Evolutionary conservation across 257 asterid genomes (phyloP).

Genomic region (Solanum chiquidenum): DNA sequence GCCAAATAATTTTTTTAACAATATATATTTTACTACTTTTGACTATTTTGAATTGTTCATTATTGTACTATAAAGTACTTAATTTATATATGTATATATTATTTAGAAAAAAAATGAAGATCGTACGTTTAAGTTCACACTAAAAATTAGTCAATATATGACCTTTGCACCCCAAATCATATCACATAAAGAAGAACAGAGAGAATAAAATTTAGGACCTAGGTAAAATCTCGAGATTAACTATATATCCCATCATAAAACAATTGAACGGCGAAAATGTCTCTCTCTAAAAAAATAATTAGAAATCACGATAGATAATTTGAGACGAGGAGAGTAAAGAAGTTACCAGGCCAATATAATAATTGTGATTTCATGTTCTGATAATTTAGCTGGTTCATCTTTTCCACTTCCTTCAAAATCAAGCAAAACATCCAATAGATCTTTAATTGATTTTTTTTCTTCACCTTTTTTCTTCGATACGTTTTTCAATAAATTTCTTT

Average conservation of each 20-base stretch:
- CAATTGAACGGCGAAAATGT: not conserved
- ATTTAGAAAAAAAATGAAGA: not conserved
- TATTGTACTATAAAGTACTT: not conserved
- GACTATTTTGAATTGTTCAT: not conserved
- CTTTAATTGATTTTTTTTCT: not conserved
- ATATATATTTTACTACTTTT: not conserved
- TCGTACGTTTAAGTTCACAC: not conserved
- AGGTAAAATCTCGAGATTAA: not conserved
- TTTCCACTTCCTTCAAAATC: slow-evolving; percentile 5
- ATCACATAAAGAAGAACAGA: not conserved
- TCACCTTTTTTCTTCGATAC: slow-evolving; percentile 13
- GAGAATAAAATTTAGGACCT: not conserved
- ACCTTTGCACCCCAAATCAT: not conserved
- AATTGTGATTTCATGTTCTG: not conserved
- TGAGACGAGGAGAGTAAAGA: not conserved
- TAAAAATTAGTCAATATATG: not conserved
- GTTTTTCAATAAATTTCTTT: slow-evolving; percentile 19
- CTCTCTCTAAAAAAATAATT: too few relatives aligned
- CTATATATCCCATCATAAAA: not conserved
- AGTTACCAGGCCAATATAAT: not conserved
- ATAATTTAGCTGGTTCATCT: slow-evolving; percentile 7
- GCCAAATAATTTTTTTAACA: not conserved
- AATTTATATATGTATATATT: too few relatives aligned
- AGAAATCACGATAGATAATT: not conserved
- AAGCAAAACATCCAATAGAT: slow-evolving; percentile 2